Conservation (phyloP, 805 yeast genomes). For the Cyberlindnera nakhonratchasimensis region DNA sequence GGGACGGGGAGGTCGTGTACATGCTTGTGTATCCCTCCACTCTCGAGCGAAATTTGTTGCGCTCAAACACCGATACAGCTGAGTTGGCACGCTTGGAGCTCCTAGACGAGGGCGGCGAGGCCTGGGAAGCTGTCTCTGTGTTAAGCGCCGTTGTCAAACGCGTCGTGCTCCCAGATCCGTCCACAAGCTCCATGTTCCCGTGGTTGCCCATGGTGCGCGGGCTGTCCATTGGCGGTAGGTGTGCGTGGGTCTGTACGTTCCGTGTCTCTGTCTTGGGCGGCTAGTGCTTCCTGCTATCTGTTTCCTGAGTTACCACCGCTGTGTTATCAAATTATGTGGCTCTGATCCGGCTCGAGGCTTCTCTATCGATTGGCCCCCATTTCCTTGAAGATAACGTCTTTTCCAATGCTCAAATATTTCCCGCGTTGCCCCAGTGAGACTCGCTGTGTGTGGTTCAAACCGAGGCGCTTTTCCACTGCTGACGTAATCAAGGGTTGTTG, state of each 20-base stretch:
- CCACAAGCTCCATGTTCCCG: constrained; percentile 4
- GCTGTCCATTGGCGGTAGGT: constrained; percentile 1
- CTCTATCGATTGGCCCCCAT: not conserved
- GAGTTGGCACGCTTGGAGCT: constrained; percentile 27
- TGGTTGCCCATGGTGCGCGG: constrained; percentile 7
- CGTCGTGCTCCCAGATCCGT: not conserved
- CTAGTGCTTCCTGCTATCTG: too few relatives aligned
- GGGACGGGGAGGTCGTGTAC: constrained; percentile 15
- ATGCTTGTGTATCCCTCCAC: constrained; percentile 9
- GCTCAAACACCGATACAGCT: constrained; percentile 20
- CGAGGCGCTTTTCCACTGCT: too few relatives aligned
- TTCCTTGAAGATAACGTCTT: not conserved
- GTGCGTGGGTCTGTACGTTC: not conserved
- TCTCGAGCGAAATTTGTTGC: constrained; percentile 23
- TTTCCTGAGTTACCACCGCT: too few relatives aligned
- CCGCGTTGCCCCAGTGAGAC: not conserved
- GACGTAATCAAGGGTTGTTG: too few relatives aligned
- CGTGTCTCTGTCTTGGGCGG: too few relatives aligned
- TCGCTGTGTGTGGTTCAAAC: not conserved
- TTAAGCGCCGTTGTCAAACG: constrained; percentile 8
- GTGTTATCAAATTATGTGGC: too few relatives aligned
- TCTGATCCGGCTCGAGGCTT: too few relatives aligned
- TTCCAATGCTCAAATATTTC: not conserved
- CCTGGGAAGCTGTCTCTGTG: not conserved
- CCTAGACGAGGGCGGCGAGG: constrained; percentile 3